Evolutionary conservation across 2,329 filamentous ascomycete genomes (phyloP).

Genomic region (Parastagonospora avenae): DNA sequence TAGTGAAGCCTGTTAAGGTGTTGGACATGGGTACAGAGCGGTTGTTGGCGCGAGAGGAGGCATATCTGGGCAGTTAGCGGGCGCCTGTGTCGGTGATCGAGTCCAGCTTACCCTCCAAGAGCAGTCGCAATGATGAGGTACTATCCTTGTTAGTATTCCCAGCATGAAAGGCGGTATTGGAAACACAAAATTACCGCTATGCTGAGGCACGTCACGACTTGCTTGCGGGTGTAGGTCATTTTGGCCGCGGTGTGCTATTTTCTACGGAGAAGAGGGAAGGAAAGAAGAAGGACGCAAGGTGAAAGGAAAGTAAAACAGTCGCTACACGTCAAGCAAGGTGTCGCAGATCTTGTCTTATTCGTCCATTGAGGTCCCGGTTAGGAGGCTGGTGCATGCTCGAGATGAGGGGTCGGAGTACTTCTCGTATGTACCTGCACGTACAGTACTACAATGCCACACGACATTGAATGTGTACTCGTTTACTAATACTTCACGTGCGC

Average conservation of each 20-base stretch:
- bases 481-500: no score
- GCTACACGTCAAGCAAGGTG: not conserved
- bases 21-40: conserved; percentile 52
- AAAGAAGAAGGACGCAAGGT: not conserved
- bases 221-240: conserved; percentile 47
- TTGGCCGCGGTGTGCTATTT: conserved; percentile 1
- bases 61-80: conserved; percentile 30
- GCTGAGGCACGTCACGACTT: conserved; percentile 47
- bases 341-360: conserved; percentile 1
- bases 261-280: not conserved
- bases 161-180: not conserved
- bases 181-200: conserved; percentile 34
- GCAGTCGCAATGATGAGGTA: conserved; percentile 50
- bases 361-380: conserved; percentile 4
- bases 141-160: conserved; percentile 25
- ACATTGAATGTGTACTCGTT: no score
- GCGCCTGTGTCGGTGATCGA: no score
- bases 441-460: not conserved
- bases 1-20: conserved; percentile 47
- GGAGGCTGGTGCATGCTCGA: conserved; percentile 5
- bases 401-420: conserved; percentile 3
- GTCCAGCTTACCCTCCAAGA: conserved; percentile 48
- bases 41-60: conserved; percentile 32
- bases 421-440: not conserved
- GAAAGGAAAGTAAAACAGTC: not conserved